Conservation (phyloP, 2,329 filamentous ascomycete species). For the Xylaria sp. region DNA sequence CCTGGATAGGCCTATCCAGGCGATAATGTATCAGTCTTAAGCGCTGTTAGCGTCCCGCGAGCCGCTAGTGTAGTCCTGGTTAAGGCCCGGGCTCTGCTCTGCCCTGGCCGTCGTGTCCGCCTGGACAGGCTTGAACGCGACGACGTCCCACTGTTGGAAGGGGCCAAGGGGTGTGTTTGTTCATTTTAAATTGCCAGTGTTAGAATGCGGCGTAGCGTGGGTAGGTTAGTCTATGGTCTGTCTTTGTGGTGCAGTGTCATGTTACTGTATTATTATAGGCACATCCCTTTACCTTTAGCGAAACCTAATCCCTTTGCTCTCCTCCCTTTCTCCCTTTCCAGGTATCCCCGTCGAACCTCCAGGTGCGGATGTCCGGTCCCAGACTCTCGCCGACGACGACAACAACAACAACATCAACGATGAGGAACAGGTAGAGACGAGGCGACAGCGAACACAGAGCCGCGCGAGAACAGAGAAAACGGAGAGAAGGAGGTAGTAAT, state of each 20-base stretch:
- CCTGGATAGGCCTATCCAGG: not conserved
- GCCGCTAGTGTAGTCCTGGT: slow-evolving; percentile 9
- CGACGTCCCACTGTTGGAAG: slow-evolving; percentile 30
- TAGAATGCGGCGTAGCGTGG: slow-evolving; percentile 31
- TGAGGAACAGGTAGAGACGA: slow-evolving; percentile 47
- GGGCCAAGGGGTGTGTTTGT: slow-evolving; percentile 34
- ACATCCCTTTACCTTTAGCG: slow-evolving; percentile 12
- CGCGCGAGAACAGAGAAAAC: slow-evolving; percentile 28
- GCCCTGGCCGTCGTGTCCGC: not conserved
- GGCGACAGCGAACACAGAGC: slow-evolving; percentile 39
- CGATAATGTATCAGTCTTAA: not conserved
- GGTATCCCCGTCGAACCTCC: slow-evolving; percentile 28
- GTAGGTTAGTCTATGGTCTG: not conserved
- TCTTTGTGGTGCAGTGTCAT: slow-evolving; percentile 2
- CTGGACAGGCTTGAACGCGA: slow-evolving; percentile 8
- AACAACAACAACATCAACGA: slow-evolving; percentile 36
- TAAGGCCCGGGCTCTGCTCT: not conserved
- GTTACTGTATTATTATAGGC: slow-evolving; percentile 38
- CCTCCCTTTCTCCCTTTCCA: slow-evolving; percentile 24
- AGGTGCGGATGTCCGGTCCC: slow-evolving; percentile 38
- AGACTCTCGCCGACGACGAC: slow-evolving; percentile 37
- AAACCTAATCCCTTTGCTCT: slow-evolving; percentile 8
- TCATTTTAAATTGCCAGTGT: slow-evolving; percentile 48
- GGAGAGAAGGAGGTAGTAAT: slow-evolving; percentile 42
- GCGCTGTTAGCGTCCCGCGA: slow-evolving; percentile 6